These are phyloP conservation scores for Solanum stenotomum DNA, from an alignment of 257 asterid genomes.

Conservation along the genomic window DNA sequence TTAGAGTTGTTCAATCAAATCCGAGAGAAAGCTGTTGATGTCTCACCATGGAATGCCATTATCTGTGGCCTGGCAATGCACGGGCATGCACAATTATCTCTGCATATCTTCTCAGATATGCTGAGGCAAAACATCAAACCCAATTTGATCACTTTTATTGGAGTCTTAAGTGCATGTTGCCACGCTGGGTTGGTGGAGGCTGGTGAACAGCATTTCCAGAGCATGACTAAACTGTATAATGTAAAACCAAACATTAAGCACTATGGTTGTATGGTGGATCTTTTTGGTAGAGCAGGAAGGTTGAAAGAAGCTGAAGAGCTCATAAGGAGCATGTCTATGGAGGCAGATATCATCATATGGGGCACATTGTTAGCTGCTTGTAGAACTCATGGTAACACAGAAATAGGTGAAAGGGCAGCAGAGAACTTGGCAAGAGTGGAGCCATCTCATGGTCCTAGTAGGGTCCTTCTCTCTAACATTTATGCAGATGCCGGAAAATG, in stretches of 20 bases:
- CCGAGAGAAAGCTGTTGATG: slow-evolving; percentile 31
- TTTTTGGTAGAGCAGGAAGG: slow-evolving; percentile 76
- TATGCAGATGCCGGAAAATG: slow-evolving; percentile 78
- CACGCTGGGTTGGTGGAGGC: slow-evolving; percentile 83
- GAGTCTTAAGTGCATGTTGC: slow-evolving; percentile 86
- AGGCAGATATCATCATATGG: slow-evolving; percentile 81
- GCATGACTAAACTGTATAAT: slow-evolving; percentile 41
- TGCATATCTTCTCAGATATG: slow-evolving; percentile 52
- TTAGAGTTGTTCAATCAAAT: slow-evolving; percentile 45
- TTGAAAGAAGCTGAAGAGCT: slow-evolving; percentile 69
- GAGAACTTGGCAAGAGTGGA: slow-evolving; percentile 55
- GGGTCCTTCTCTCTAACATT: slow-evolving; percentile 65
- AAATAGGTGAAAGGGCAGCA: slow-evolving; percentile 71
- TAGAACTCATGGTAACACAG: slow-evolving; percentile 55
- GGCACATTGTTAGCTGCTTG: slow-evolving; percentile 75
- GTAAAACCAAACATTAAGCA: slow-evolving; percentile 76
- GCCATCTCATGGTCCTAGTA: slow-evolving; percentile 87
- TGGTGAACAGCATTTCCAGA: slow-evolving; percentile 61
- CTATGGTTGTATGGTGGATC: slow-evolving; percentile 92
- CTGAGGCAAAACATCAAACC: slow-evolving; percentile 35
- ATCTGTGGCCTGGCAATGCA: slow-evolving; percentile 92
- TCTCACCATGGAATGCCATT: slow-evolving; percentile 94
- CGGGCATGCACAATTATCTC: slow-evolving; percentile 59
- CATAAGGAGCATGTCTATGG: slow-evolving; percentile 61
- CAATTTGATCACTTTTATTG: slow-evolving; percentile 64